Base-by-base conservation (phyloP, 257 asterid species). In the Sherardia arvensis region DNA sequence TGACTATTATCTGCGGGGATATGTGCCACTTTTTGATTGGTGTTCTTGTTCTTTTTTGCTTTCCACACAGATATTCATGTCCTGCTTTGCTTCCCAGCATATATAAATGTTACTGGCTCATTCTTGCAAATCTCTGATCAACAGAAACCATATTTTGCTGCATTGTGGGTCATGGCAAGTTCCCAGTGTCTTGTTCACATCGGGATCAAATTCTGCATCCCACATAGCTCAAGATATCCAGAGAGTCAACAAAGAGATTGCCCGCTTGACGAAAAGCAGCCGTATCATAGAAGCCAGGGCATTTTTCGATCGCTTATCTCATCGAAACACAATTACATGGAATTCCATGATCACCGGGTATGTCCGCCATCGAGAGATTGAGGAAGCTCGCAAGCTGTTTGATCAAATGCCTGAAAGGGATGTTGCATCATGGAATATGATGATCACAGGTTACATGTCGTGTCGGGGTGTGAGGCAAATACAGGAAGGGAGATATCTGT, bases 351-450 rank as follows among this genome's bases (percentile, higher is more conserved):
- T 49, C 56, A 49, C 56, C 20, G 56, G 56, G 56, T 49, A 49
- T 49, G 56, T 49, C 56, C 56, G 56, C 56, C 26, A 49, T n/a
- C 56, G 26, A 49, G 56, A 49, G 26, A 49, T 49, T 20, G 26
- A 18, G 56, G 56, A 49, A 49, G 56, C 56, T 14, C 56, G 56
- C 26, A 18, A n/a, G 9, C 56, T 49, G 26, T 49, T 49, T 49
- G 56, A 49, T 49, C 56, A 49, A n/a, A 49, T 49, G 56, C 56
- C 56, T n/a, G 56, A 20, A 21, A 49, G 56, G 56, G 56, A 49
- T 15, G 17, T 49, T 49, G 56, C 27, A 21, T 49, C 56, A n/a
- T 49, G 56, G 56, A 49, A 49, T 49, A 6, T 49, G 56, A 49
- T 49, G 26, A 49, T 49, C 25, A 4, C 56, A 21, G 56, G 56